Evolutionary conservation across 345 rosid genomes (phyloP).

Genomic region (Acer yangbiense): DNA sequence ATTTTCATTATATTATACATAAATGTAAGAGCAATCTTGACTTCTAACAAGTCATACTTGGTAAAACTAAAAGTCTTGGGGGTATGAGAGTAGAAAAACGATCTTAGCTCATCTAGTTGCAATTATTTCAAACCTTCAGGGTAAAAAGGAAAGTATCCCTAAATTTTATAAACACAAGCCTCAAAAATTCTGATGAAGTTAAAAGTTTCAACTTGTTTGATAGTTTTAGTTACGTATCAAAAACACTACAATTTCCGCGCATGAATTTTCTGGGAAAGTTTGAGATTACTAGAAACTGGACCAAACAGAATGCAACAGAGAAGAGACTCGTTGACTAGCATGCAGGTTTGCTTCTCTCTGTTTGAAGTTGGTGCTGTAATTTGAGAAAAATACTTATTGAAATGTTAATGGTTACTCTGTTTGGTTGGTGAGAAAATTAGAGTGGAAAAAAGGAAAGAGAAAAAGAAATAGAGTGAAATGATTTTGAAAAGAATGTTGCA

Average conservation of each 20-base stretch:
- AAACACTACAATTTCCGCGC: not conserved
- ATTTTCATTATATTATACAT: too few relatives aligned
- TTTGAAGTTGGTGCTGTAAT: not conserved
- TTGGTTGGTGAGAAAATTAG: constrained; percentile 10
- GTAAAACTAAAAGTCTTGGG: not conserved
- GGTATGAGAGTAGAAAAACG: not conserved
- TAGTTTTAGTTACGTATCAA: not conserved
- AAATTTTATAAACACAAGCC: not conserved
- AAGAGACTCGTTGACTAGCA: constrained; percentile 22
- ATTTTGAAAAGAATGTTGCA: not conserved
- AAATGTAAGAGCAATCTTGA: not conserved
- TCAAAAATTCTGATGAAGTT: not conserved
- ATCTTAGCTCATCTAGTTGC: not conserved
- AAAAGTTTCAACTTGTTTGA: not conserved
- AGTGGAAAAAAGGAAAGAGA: not conserved
- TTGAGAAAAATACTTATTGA: not conserved
- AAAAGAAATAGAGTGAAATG: not conserved
- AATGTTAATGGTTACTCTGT: constrained; percentile 4
- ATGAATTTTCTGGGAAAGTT: constrained; percentile 15
- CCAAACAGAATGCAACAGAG: not conserved
- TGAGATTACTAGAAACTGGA: not conserved
- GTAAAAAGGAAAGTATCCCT: not conserved
- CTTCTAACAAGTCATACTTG: not conserved
- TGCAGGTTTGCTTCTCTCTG: constrained; percentile 10
- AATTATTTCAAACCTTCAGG: not conserved